A percentile compares a stretch with the other conserved stretches of the same genome.
Evolutionary conservation across 345 rosid genomes (phyloP).

Genomic region (Acer yangbiense): DNA sequence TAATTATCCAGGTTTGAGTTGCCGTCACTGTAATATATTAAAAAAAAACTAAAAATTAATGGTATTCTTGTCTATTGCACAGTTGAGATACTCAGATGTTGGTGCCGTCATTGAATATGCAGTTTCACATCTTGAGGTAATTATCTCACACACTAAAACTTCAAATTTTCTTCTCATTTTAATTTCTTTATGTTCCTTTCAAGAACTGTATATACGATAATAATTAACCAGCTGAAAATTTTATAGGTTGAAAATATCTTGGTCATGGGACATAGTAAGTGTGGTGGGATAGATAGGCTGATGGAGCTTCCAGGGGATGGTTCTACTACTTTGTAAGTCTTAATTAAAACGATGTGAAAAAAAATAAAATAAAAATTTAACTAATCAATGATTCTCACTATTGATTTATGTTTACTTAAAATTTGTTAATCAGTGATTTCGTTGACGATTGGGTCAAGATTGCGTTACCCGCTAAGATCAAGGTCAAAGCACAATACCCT

Average conservation of each 20-base stretch:
- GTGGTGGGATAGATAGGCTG: slow-evolving; percentile 33
- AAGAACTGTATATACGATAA: too few species aligned
- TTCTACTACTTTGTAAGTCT: slow-evolving; percentile 18
- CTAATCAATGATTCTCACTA: background rate
- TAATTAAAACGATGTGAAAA: background rate
- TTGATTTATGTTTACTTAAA: too few species aligned
- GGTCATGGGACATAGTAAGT: slow-evolving; percentile 26
- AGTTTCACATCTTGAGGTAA: slow-evolving; percentile 5
- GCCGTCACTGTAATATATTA: too few species aligned
- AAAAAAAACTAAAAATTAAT: too few species aligned
- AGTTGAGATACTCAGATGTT: slow-evolving; percentile 25
- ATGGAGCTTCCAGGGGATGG: slow-evolving; percentile 21
- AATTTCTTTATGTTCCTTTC: too few species aligned
- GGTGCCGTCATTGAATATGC: slow-evolving; percentile 33
- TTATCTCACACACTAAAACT: background rate
- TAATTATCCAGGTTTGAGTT: too few species aligned
- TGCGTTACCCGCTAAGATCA: slow-evolving; percentile 32
- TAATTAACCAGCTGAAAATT: background rate
- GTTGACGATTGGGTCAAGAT: slow-evolving; percentile 36
- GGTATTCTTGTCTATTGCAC: background rate
- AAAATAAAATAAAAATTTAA: background rate
- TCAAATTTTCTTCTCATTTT: background rate
- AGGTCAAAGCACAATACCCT: slow-evolving; percentile 20
- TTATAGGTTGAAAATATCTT: slow-evolving; percentile 26
- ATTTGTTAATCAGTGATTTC: slow-evolving; percentile 26